phyloP scores from a whole-genome alignment of 1,284 basidiomycete species.

The Golubevia pallescens region DNA sequence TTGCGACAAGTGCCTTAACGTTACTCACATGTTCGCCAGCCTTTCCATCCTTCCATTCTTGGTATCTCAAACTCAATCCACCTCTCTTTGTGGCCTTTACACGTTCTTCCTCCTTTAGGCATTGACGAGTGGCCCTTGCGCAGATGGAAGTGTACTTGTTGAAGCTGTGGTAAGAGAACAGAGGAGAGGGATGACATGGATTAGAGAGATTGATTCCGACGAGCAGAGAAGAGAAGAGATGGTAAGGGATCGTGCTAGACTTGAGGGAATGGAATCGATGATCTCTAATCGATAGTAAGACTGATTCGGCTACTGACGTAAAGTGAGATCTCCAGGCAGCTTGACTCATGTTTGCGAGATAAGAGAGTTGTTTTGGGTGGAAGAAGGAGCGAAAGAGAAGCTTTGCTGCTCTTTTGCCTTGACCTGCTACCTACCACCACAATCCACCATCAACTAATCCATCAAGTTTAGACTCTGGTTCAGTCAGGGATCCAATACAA shows the following conservation, averaged over 20 bases:
- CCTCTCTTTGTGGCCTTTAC: constrained; percentile 64
- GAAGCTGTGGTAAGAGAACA: constrained; percentile 67
- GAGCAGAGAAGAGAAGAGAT: background rate
- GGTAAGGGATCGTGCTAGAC: background rate
- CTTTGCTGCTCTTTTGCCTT: too few relatives aligned
- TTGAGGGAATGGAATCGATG: background rate
- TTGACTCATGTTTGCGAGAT: constrained; percentile 31
- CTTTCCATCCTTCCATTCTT: constrained; percentile 66
- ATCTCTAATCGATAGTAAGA: background rate
- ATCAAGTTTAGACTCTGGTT: too few relatives aligned
- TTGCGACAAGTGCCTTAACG: background rate
- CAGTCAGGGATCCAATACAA: too few relatives aligned
- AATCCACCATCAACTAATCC: too few relatives aligned
- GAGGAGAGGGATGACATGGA: background rate
- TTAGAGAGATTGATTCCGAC: background rate
- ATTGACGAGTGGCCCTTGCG: constrained; percentile 65
- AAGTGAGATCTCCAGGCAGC: constrained; percentile 59
- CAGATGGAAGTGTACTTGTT: constrained; percentile 66
- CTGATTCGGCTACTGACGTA: constrained; percentile 31
- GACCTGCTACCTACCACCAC: too few relatives aligned
- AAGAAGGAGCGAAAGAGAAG: background rate
- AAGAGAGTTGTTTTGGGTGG: background rate
- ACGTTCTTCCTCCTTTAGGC: constrained; percentile 66
- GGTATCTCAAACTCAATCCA: constrained; percentile 64
- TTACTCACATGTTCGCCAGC: constrained; percentile 56